Conservation (phyloP, 2,329 filamentous ascomycete genomes). For the Penicillium sp. region DNA sequence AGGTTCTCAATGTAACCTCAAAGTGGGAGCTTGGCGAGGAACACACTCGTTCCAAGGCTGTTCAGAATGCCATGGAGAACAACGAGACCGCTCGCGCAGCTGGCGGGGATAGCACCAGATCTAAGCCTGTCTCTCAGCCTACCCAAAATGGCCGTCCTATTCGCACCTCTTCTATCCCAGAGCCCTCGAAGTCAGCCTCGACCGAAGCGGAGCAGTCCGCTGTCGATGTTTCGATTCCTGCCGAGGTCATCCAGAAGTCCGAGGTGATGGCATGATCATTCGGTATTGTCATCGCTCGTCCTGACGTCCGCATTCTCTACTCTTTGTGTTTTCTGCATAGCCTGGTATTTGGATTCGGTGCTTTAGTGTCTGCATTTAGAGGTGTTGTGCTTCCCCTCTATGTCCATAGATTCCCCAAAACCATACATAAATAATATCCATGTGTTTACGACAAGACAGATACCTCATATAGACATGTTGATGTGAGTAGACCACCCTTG, state of each 20-base stretch:
- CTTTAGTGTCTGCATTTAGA: slow-evolving; percentile 11
- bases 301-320: not conserved
- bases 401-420: slow-evolving; percentile 17
- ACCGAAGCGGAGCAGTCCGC: slow-evolving; percentile 18
- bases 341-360: slow-evolving; percentile 15
- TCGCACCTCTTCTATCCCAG: slow-evolving; percentile 33
- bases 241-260: slow-evolving; percentile 21
- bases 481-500: no score
- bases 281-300: not conserved
- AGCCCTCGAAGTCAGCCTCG: slow-evolving; percentile 21
- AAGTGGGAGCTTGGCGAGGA: slow-evolving; percentile 24
- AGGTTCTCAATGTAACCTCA: slow-evolving; percentile 45
- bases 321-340: slow-evolving; percentile 22
- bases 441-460: not conserved
- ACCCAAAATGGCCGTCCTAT: slow-evolving; percentile 32
- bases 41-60: slow-evolving; percentile 25
- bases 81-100: slow-evolving; percentile 38
- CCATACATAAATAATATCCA: slow-evolving; percentile 12
- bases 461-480: no score
- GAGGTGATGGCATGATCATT: slow-evolving; percentile 22
- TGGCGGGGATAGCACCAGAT: slow-evolving; percentile 27
- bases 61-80: slow-evolving; percentile 35
- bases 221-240: slow-evolving; percentile 22
- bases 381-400: slow-evolving; percentile 5
- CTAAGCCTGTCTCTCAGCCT: slow-evolving; percentile 24